phyloP scores from a whole-genome alignment of 805 yeast species.

The Schwanniomyces vanrijiae region DNA sequence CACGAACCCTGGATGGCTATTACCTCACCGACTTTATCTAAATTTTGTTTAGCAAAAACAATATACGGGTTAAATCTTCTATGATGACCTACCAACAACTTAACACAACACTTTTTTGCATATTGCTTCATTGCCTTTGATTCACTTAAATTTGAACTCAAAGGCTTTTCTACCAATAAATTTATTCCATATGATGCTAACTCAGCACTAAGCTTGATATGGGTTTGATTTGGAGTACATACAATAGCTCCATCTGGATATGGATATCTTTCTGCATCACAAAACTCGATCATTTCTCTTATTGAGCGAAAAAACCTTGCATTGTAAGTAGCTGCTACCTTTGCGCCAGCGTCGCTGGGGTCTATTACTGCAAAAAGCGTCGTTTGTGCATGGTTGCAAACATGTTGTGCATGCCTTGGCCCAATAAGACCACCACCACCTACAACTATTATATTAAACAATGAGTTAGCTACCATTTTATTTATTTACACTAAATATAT shows the following conservation, averaged over 20 bases:
- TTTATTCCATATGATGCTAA: slow-evolving; percentile 34
- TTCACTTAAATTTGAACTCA: slow-evolving; percentile 29
- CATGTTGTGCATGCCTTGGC: slow-evolving; percentile 40
- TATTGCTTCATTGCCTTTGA: slow-evolving; percentile 27
- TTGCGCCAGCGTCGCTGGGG: slow-evolving; percentile 27
- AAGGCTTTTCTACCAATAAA: slow-evolving; percentile 38
- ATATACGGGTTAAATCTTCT: slow-evolving; percentile 41
- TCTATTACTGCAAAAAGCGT: slow-evolving; percentile 33
- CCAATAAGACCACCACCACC: slow-evolving; percentile 44
- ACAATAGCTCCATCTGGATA: slow-evolving; percentile 40
- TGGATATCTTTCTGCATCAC: slow-evolving; percentile 12
- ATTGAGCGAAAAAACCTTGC: slow-evolving; percentile 23
- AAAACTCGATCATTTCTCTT: slow-evolving; percentile 21
- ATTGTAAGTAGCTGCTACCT: slow-evolving; percentile 21
- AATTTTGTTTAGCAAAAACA: slow-evolving; percentile 29
- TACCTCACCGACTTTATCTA: slow-evolving; percentile 27
- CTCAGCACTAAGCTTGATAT: slow-evolving; percentile 26
- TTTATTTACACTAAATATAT: not conserved
- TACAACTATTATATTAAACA: slow-evolving; percentile 15
- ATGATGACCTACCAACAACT: slow-evolving; percentile 40
- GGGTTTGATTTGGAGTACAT: slow-evolving; percentile 43
- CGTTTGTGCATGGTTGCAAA: slow-evolving; percentile 21
- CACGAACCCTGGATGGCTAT: slow-evolving; percentile 41
- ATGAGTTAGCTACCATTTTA: not conserved
- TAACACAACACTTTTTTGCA: slow-evolving; percentile 20